Evolutionary conservation across 345 rosid genomes (phyloP), one percentile per base, ranked within the genome.

Genomic region (Streptanthus diversifolius): DNA sequence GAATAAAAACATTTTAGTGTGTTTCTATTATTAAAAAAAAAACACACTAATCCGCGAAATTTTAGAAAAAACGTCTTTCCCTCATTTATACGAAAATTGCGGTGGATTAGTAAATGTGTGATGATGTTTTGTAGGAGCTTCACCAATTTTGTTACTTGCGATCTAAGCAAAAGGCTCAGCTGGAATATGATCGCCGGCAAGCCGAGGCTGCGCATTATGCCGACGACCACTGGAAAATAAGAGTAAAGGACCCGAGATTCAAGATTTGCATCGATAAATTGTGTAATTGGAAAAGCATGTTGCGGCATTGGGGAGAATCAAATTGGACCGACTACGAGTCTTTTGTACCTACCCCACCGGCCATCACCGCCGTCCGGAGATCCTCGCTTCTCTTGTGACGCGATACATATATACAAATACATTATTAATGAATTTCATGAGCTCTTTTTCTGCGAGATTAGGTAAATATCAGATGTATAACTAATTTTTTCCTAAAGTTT

Each of bases 261-360:
- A 79, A 82, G 59, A 90, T 85, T 56, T 95, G 99, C 71, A 78
- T 87, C 3, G 97, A 95, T 76, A 84, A 87, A 5, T 56, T 95
- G 66, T 95, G 99, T 73, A 73, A 77, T 57, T 95, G 97, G 99
- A 86, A 85, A 81, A 82, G 90, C 80, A 95, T 91, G 99, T 61
- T 95, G 55, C 77, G 81, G 29, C 97, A 95, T 44, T 91, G 99
- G 99, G 96, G 97, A 2, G 95, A 95, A 74, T 89, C 93, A 53
- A 91, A 96, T 86, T 91, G 95, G 7, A 77, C 77, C 14, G 88
- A 88, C 22, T 85, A 91, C 33, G 82, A 83, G 48, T 69, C 73
- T 39, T 80, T 68, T 47, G 70, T 66, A 72, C 90, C 93, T 8
- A 77, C 96, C 22, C 99, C 97, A 43, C 97, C 99, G 10, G 85